Percentiles rank a stretch among this genome's conserved stretches.
These are phyloP conservation scores for Trichoderma breve DNA, from an alignment of 2,329 filamentous ascomycete genomes.

Conservation along the genomic window DNA sequence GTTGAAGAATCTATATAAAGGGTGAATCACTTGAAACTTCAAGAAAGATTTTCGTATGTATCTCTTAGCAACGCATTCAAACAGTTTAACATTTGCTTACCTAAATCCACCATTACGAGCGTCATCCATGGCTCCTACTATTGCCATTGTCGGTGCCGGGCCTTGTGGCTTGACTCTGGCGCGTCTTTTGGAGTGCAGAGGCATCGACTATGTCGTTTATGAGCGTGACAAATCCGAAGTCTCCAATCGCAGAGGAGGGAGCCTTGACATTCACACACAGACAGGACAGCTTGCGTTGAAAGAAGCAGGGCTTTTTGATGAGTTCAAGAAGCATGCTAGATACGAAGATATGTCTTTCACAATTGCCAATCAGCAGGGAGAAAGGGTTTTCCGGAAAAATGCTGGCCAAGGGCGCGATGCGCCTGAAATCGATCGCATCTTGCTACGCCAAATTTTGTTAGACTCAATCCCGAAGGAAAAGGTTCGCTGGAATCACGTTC, in stretches of 20 bases:
- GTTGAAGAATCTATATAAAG: neutral
- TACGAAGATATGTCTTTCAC: conserved; percentile 49
- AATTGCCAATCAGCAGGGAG: conserved; percentile 44
- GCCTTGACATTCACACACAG: conserved; percentile 52
- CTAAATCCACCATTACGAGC: neutral
- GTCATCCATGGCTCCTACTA: conserved; percentile 22
- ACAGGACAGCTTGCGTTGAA: conserved; percentile 52
- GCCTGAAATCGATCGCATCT: conserved; percentile 44
- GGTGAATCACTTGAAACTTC: neutral
- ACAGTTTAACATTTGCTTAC: too few relatives aligned
- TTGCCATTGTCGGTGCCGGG: conserved; percentile 50
- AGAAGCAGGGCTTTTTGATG: conserved; percentile 48
- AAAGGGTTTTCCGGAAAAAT: conserved; percentile 30
- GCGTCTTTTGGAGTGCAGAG: conserved; percentile 48
- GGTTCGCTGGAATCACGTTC: conserved; percentile 41
- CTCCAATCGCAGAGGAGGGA: conserved; percentile 50
- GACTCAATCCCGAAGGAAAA: conserved; percentile 41
- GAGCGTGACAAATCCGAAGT: conserved; percentile 44
- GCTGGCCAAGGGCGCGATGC: conserved; percentile 24
- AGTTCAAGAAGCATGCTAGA: conserved; percentile 47
- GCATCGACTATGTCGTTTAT: conserved; percentile 49
- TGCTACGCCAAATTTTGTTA: conserved; percentile 41
- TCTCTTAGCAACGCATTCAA: neutral
- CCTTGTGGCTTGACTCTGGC: conserved; percentile 42
- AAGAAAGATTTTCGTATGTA: neutral